phyloP scores from a whole-genome alignment of 2,329 filamentous ascomycete genomes.

The Akanthomyces muscarius region DNA sequence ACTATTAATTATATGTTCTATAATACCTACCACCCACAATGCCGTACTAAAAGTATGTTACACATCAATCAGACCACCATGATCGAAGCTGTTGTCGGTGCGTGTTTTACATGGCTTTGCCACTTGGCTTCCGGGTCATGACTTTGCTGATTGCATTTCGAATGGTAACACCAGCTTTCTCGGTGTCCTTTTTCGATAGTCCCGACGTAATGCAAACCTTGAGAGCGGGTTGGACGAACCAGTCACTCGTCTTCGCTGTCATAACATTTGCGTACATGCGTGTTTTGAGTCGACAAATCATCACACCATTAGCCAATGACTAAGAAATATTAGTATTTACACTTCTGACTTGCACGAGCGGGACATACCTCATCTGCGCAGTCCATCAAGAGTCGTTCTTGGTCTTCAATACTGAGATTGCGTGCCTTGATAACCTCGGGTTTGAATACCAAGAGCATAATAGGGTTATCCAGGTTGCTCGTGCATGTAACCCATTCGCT shows the following conservation, averaged over 20 bases:
- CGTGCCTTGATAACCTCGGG: conserved; percentile 71
- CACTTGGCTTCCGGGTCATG: conserved; percentile 61
- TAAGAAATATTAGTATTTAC: conserved; percentile 34
- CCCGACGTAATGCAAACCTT: conserved; percentile 89
- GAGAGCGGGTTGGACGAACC: conserved; percentile 72
- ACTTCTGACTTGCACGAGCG: neutral
- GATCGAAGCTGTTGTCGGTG: neutral
- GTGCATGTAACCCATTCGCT: conserved; percentile 89
- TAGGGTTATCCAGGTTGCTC: conserved; percentile 78
- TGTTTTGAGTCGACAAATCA: conserved; percentile 82
- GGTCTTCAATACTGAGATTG: conserved; percentile 66
- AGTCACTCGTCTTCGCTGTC: conserved; percentile 64
- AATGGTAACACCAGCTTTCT: conserved; percentile 85
- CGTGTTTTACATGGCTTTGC: conserved; percentile 24
- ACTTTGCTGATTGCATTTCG: conserved; percentile 93
- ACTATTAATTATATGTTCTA: neutral
- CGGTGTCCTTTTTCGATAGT: conserved; percentile 88
- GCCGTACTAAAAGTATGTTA: neutral
- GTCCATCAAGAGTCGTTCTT: conserved; percentile 82
- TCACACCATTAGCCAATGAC: conserved; percentile 80
- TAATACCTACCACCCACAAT: neutral
- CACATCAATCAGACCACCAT: neutral
- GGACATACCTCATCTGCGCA: conserved; percentile 85
- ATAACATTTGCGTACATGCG: conserved; percentile 62
- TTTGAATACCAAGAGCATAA: conserved; percentile 81